Base-by-base conservation (phyloP, 208 protist genomes). In the Trichomonas gallinae region DNA sequence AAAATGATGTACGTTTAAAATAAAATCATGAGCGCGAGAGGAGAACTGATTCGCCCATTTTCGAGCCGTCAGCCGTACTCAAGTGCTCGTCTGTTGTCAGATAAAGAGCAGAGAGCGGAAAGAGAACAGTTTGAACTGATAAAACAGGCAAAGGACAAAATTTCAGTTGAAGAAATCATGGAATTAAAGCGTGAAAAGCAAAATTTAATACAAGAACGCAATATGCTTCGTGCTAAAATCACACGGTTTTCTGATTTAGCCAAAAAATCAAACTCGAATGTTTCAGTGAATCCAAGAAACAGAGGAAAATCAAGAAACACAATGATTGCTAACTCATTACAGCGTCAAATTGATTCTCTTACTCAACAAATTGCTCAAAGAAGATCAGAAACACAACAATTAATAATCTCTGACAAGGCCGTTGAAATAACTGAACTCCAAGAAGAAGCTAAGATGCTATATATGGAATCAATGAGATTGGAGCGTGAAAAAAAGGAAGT, bases 371-470 rank as follows among this genome's bases (percentile, higher is more conserved):
- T 46, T 42, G 83, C 83, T 89, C 34, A 34, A 46, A 89, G 40
- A 46, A 42, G 40, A 46, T 26, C 34, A 13, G 83, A 89, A 89
- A 89, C 38, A 89, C 13, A 44, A 31, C 34, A 89, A 26, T 36
- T 89, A 4, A 89, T 89, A 26, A 44, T 44, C n/a, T 89, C 83
- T 10, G 83, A 89, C 38, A 42, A 40, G 13, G 83, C 83, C 0
- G 83, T 40, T 26, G 34, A 46, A 15, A 40, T 89, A 21, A 89
- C 83, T 0, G 83, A 89, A 45, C 40, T 89, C n/a, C 83, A 89
- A 89, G 83, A 89, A 89, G 83, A 89, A 89, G 31, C 40, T 13
- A 89, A 89, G 40, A 89, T 89, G 83, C 38, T 89, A n/a, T 40
- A 46, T 26, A 31, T 89, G 34, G 83, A 89, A 46, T 4, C 83